Percentiles rank a stretch among this genome's conserved stretches.
phyloP scores from a whole-genome alignment of 345 rosid genomes.

The Heritiera fomes region DNA sequence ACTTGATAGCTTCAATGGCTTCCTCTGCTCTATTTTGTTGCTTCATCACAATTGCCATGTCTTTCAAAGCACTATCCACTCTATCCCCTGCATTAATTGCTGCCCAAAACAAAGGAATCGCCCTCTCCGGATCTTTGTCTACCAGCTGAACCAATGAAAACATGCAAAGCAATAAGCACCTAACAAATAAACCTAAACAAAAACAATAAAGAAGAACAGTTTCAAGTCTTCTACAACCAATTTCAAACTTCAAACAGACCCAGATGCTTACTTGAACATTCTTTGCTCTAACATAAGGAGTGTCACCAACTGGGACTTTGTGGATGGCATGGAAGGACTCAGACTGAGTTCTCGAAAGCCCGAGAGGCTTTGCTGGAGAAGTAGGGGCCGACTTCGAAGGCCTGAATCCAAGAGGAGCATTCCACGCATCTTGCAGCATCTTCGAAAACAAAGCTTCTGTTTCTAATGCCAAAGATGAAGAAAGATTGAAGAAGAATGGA shows the following conservation, averaged over 20 bases:
- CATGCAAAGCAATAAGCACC: background rate
- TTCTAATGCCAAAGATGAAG: background rate
- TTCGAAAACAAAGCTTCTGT: background rate
- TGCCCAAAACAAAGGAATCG: slow-evolving; percentile 92
- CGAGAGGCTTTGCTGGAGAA: slow-evolving; percentile 89
- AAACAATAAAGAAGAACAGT: background rate
- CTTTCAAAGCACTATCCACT: slow-evolving; percentile 92
- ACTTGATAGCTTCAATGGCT: slow-evolving; percentile 95
- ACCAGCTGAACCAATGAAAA: slow-evolving; percentile 57
- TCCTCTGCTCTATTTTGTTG: slow-evolving; percentile 93
- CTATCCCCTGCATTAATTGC: slow-evolving; percentile 94
- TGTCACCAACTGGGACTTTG: slow-evolving; percentile 91
- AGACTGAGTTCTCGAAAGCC: slow-evolving; percentile 68
- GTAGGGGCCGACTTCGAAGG: slow-evolving; percentile 87
- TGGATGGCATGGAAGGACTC: slow-evolving; percentile 87
- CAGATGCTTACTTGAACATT: slow-evolving; percentile 68
- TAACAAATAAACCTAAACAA: background rate
- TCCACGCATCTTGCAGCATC: slow-evolving; percentile 87
- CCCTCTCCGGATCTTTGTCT: slow-evolving; percentile 89
- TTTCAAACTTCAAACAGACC: background rate
- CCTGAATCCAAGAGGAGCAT: slow-evolving; percentile 80
- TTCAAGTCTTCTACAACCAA: background rate
- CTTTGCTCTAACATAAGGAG: slow-evolving; percentile 92
- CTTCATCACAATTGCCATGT: slow-evolving; percentile 98
- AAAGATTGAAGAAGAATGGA: background rate